Conservation (phyloP, 2,329 filamentous ascomycete genomes). For the Colletotrichum sp. region DNA sequence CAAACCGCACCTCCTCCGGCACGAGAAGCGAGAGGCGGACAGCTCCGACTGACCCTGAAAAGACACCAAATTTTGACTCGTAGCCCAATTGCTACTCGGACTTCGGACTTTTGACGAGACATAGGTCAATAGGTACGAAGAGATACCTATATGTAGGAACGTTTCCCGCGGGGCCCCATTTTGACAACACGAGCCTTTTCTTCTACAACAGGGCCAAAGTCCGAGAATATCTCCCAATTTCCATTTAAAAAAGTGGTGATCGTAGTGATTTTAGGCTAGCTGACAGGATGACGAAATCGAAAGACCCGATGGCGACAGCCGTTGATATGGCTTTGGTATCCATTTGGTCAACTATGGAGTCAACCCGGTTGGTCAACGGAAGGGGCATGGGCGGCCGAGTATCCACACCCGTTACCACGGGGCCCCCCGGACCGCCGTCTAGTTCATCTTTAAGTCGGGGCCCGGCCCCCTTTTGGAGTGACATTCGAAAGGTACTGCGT, state of each 20-base stretch:
- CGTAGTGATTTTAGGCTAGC: background rate
- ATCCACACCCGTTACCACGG: background rate
- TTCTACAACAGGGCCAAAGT: background rate
- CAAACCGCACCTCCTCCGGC: background rate
- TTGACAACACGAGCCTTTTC: background rate
- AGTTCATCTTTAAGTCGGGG: background rate
- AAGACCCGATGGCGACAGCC: constrained; percentile 4
- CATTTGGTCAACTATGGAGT: background rate
- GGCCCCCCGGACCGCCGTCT: background rate
- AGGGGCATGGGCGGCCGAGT: background rate
- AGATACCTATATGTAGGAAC: background rate
- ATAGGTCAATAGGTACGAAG: background rate
- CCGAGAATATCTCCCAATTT: background rate
- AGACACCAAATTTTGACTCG: background rate
- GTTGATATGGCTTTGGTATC: background rate
- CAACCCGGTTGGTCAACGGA: constrained; percentile 2
- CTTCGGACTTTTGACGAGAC: background rate
- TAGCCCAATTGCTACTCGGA: background rate
- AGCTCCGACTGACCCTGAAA: background rate
- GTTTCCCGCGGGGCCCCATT: background rate
- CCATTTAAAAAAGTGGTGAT: background rate
- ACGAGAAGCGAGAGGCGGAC: background rate
- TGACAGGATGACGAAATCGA: constrained; percentile 4
- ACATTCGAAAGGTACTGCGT: background rate
- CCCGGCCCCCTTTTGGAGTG: background rate